phyloP scores from a whole-genome alignment of 2,329 filamentous ascomycete species.

The Penicillium griseofulvum region DNA sequence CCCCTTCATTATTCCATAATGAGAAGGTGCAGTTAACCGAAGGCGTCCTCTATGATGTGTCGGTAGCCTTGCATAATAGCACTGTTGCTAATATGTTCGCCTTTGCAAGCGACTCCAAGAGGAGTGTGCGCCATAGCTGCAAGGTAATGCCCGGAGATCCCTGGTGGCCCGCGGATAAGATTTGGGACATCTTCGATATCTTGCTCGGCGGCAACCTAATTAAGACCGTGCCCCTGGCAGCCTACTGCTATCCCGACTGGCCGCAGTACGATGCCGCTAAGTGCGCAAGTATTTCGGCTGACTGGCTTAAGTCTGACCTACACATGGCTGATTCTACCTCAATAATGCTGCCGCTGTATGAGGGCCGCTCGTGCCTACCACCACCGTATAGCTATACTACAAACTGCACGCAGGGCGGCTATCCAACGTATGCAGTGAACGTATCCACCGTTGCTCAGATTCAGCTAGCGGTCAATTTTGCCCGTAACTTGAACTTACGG shows the following conservation, averaged over 20 bases:
- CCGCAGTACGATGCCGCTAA: conserved; percentile 31
- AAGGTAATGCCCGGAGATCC: conserved; percentile 23
- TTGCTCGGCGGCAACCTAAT: conserved; percentile 36
- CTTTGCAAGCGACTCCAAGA: conserved; percentile 25
- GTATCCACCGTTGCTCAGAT: conserved; percentile 30
- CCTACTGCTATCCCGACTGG: conserved; percentile 36
- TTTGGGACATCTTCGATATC: conserved; percentile 35
- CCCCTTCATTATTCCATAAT: conserved; percentile 8
- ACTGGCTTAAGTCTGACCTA: conserved; percentile 27
- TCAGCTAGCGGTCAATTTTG: conserved; percentile 29
- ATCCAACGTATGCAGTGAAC: conserved; percentile 33
- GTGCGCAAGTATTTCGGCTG: conserved; percentile 27
- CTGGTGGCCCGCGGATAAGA: conserved; percentile 15
- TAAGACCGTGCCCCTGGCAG: conserved; percentile 33
- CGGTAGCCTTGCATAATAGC: conserved; percentile 24
- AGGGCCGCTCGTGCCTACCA: conserved; percentile 22
- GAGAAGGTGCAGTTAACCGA: conserved; percentile 38
- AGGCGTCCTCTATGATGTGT: conserved; percentile 33
- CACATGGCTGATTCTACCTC: conserved; percentile 19
- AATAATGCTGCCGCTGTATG: conserved; percentile 21
- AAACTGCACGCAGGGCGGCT: conserved; percentile 26
- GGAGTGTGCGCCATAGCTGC: conserved; percentile 40
- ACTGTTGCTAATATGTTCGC: conserved; percentile 34
- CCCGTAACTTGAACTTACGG: conserved; percentile 27
- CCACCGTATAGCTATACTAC: conserved; percentile 11